Evolutionary conservation across 2,329 filamentous ascomycete species (phyloP).

Genomic region (Colletotrichum acutatum): DNA sequence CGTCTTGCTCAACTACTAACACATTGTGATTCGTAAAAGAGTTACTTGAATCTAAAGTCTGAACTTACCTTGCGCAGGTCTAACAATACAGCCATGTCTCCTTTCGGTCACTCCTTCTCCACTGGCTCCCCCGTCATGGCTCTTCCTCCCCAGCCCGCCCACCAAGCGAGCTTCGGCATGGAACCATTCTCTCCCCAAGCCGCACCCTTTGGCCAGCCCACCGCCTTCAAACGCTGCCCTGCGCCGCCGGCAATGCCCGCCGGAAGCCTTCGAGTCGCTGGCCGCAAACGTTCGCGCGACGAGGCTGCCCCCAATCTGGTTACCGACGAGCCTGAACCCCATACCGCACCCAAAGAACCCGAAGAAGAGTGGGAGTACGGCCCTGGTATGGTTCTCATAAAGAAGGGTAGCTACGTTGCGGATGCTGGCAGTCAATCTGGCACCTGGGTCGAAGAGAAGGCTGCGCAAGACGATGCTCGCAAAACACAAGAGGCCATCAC

Average conservation of each 20-base stretch:
- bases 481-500: constrained; percentile 54
- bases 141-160: constrained; percentile 48
- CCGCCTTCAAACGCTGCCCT: constrained; percentile 45
- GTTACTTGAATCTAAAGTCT: constrained; percentile 39
- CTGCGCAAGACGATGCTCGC: constrained; percentile 59
- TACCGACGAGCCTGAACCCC: constrained; percentile 59
- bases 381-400: constrained; percentile 79
- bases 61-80: constrained; percentile 43
- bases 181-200: constrained; percentile 47
- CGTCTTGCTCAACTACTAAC: constrained; percentile 21
- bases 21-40: constrained; percentile 20
- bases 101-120: constrained; percentile 54
- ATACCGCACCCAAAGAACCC: constrained; percentile 54
- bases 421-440: constrained; percentile 76
- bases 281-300: constrained; percentile 81
- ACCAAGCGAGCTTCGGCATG: constrained; percentile 48
- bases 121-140: constrained; percentile 58
- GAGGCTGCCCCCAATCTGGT: constrained; percentile 77
- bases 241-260: constrained; percentile 37
- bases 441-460: constrained; percentile 78
- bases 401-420: constrained; percentile 56
- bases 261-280: constrained; percentile 54
- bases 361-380: constrained; percentile 77
- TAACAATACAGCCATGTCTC: constrained; percentile 52
- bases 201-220: constrained; percentile 50